phyloP scores from a whole-genome alignment of 2,329 filamentous ascomycete genomes.

The Pseudocercospora fijiensis region DNA sequence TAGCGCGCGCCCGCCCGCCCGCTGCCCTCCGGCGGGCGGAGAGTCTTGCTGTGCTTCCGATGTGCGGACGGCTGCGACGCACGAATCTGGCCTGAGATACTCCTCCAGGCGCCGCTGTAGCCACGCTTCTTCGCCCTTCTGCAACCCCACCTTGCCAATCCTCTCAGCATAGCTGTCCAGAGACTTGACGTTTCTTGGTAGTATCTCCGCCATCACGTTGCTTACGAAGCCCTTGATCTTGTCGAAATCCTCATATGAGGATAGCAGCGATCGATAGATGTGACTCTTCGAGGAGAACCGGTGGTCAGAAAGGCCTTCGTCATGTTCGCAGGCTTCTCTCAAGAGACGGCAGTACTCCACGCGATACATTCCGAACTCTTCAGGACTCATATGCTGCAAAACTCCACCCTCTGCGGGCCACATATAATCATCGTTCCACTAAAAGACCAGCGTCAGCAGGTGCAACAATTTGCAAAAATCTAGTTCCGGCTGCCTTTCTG shows the following conservation, averaged over 20 bases:
- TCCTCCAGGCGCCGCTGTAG: constrained; percentile 14
- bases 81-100: constrained; percentile 7
- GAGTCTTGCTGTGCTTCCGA: background rate
- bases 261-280: constrained; percentile 19
- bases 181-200: constrained; percentile 14
- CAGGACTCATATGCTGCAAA: constrained; percentile 11
- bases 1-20: background rate
- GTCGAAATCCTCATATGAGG: constrained; percentile 19
- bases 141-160: constrained; percentile 17
- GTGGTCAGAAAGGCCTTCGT: constrained; percentile 10
- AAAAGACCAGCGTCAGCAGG: background rate
- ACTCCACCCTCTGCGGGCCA: constrained; percentile 16
- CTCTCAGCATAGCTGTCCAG: constrained; percentile 11
- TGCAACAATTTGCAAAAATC: background rate
- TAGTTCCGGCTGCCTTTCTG: too few species aligned
- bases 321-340: constrained; percentile 15
- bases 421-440: constrained; percentile 16
- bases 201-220: constrained; percentile 21
- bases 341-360: constrained; percentile 20
- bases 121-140: constrained; percentile 19
- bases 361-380: constrained; percentile 21
- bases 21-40: background rate
- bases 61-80: background rate
- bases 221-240: constrained; percentile 19
- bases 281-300: constrained; percentile 25